Evolutionary conservation across 345 rosid genomes (phyloP).

Genomic region (Melastoma malabathricum): DNA sequence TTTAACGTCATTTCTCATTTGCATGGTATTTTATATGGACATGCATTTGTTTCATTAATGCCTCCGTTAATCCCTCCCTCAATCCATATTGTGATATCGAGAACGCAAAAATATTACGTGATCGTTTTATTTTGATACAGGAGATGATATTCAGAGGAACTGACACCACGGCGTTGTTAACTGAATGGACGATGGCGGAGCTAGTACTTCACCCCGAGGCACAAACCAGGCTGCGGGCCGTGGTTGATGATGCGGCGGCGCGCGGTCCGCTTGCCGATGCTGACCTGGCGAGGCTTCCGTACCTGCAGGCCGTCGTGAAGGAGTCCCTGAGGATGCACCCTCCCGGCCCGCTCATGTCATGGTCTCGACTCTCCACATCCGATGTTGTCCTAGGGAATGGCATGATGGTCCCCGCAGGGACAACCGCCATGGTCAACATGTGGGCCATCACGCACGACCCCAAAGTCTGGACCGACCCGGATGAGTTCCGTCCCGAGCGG

Average conservation of each 20-base stretch:
- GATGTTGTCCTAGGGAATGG: conserved; percentile 76
- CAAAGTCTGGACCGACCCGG: conserved; percentile 47
- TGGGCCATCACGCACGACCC: conserved; percentile 91
- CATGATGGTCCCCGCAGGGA: conserved; percentile 55
- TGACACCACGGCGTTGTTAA: conserved; percentile 73
- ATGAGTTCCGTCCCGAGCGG: conserved; percentile 54
- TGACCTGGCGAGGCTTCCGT: conserved; percentile 45
- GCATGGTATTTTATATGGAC: too few species aligned
- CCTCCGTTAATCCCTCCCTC: too few species aligned
- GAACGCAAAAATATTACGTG: not conserved
- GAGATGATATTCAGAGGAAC: conserved; percentile 94
- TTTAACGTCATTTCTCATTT: not conserved
- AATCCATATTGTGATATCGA: not conserved
- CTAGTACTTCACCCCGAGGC: conserved; percentile 45
- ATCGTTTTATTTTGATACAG: too few species aligned
- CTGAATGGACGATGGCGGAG: conserved; percentile 92
- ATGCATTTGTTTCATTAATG: too few species aligned
- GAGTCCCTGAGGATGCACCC: conserved; percentile 74
- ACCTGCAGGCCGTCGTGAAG: conserved; percentile 65
- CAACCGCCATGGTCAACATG: conserved; percentile 96
- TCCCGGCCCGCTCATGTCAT: conserved; percentile 81
- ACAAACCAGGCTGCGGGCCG: conserved; percentile 40
- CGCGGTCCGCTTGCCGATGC: conserved; percentile 22
- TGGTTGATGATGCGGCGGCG: conserved; percentile 17
- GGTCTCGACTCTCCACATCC: conserved; percentile 82